These are phyloP conservation scores for Metschnikowia koreensis DNA, from an alignment of 805 yeast species.

Conservation along the genomic window DNA sequence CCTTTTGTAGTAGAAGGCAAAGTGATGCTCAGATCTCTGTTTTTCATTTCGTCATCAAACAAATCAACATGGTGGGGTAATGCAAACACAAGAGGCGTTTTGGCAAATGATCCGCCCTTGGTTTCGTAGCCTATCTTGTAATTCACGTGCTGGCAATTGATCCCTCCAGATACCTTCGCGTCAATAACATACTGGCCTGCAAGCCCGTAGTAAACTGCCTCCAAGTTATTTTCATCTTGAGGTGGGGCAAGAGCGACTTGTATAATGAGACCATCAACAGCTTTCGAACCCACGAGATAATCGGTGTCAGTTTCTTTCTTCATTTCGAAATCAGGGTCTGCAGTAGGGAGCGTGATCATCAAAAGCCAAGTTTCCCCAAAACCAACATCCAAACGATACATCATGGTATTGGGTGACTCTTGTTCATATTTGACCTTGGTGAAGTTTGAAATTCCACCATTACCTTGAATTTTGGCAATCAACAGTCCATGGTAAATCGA, in stretches of 20 bases:
- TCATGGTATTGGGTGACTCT: slow-evolving; percentile 17
- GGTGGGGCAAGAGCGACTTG: slow-evolving; percentile 52
- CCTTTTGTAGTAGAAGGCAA: slow-evolving; percentile 57
- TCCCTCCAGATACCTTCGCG: slow-evolving; percentile 48
- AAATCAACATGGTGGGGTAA: slow-evolving; percentile 63
- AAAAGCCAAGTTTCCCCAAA: slow-evolving; percentile 50
- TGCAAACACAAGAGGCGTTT: slow-evolving; percentile 54
- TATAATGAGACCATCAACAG: slow-evolving; percentile 44
- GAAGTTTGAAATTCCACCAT: neutral
- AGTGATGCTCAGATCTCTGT: slow-evolving; percentile 39
- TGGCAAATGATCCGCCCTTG: slow-evolving; percentile 48
- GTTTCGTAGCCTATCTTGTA: slow-evolving; percentile 51
- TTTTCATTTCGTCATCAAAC: slow-evolving; percentile 32
- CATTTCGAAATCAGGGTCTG: slow-evolving; percentile 23
- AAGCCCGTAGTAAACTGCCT: slow-evolving; percentile 53
- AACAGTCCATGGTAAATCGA: slow-evolving; percentile 52
- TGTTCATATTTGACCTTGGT: neutral
- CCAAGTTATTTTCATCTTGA: slow-evolving; percentile 19
- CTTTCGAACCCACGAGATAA: slow-evolving; percentile 32
- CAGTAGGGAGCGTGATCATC: slow-evolving; percentile 37
- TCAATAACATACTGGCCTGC: slow-evolving; percentile 67
- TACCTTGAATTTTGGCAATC: slow-evolving; percentile 39
- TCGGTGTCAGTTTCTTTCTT: slow-evolving; percentile 26
- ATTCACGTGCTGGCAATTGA: slow-evolving; percentile 45
- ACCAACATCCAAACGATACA: slow-evolving; percentile 39